Evolutionary conservation across 176 grass and related monocot genomes (phyloP), one percentile per base, ranked within the genome.

Genomic region (Avena eriantha): DNA sequence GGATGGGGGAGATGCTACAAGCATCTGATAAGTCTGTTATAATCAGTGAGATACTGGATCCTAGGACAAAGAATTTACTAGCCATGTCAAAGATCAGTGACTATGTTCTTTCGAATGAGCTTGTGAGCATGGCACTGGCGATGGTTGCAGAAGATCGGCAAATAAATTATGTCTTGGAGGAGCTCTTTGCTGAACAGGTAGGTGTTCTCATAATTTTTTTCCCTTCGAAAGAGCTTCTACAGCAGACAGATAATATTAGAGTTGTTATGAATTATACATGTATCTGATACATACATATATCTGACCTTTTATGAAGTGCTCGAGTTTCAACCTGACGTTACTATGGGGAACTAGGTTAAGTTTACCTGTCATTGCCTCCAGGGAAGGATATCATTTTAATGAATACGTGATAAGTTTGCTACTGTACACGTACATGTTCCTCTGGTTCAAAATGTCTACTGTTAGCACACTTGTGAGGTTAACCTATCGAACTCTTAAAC

Each of bases 1-100:
- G 93, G 93, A 95, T 95, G 76, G 93, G 93, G n/a, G 93, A 95
- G 77, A 95, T 95, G 93, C 93, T 88, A 82, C 87, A 92, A 85
- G 90, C 93, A 88, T 95, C 93, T 43, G 69, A 88, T 80, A 95
- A 90, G 78, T 95, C 93, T 77, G 93, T 95, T 55, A 90, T 95
- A 81, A 95, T 95, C 80, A 95, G 93, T 60, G 93, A 95, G 73
- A 95, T 95, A 83, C 84, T 95, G 79, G 93, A 95, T 56, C 93
- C 90, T n/a, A 90, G 93, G 85, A 95, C 93, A 17, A 95, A 95
- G 45, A 95, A 95, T 77, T 85, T 95, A 48, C 60, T 95, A 55
- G 77, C 88, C 50, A 80, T 95, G 93, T 95, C 93, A 72, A 95
- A 86, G 79, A 95, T 92, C 39, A 95, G 90, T 24, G 93, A 95